Conservation (phyloP, 345 rosid species). For the Eucalyptus tenuipes region DNA sequence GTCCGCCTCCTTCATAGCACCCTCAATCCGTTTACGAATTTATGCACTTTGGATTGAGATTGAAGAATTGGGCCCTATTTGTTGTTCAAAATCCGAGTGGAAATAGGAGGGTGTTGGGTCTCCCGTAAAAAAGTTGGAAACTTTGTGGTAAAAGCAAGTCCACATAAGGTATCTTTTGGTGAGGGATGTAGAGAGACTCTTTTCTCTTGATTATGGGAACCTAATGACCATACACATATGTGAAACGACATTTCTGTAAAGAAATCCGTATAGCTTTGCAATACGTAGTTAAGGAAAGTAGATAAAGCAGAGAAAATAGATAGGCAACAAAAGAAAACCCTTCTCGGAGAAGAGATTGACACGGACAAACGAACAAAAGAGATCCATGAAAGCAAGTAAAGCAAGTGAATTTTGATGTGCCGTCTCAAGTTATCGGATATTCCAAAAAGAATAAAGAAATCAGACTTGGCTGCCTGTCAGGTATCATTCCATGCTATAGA, state of each 20-base stretch:
- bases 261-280: not conserved
- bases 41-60: not conserved
- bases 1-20: not conserved
- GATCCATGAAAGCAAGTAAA: slow-evolving; percentile 93
- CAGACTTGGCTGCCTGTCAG: not conserved
- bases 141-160: slow-evolving; percentile 38
- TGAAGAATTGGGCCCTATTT: not conserved
- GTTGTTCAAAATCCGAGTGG: not conserved
- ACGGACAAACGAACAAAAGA: slow-evolving; percentile 86
- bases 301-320: not conserved
- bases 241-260: not conserved
- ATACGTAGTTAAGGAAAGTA: not conserved
- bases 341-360: slow-evolving; percentile 91
- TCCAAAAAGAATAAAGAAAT: not conserved
- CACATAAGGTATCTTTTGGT: not conserved
- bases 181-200: slow-evolving; percentile 2
- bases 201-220: too few species aligned
- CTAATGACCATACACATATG: too few species aligned
- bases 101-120: not conserved
- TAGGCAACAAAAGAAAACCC: slow-evolving; percentile 21
- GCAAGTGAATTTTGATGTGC: slow-evolving; percentile 91
- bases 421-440: slow-evolving; percentile 47
- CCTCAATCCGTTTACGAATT: too few species aligned
- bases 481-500: not conserved
- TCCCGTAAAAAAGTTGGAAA: not conserved